Base-by-base conservation (phyloP, 73 alveolate species). In the Diophrys appendiculata region DNA sequence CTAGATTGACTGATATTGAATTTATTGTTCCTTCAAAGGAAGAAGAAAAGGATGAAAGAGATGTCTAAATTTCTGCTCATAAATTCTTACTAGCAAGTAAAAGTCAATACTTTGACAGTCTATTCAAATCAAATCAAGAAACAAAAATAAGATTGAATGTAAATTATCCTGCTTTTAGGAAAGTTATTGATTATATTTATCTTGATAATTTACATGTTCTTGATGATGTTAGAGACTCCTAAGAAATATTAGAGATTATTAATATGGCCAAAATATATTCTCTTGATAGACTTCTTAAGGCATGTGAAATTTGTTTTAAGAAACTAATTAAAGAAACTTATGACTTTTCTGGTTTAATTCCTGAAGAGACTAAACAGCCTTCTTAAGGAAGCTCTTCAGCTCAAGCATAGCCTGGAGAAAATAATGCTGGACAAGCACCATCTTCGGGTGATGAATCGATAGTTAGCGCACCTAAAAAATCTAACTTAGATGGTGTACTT, bases 141-240 rank as follows among this genome's bases (percentile, higher is more conserved):
- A 5, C 60, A 43, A 18, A 11, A 18, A 43, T 43, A 11, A 43
- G n/a, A 43, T 18, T 43, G 5, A 43, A 43, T 11, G 60, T 43
- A 43, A 43, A 43, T 18, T 43, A 43, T 43, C 18, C 74, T 68
- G 91, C 90, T 1, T 84, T 89, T 68, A 77, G 78, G 74, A 76
- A 68, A 70, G 69, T 89, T 25, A 32, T 89, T 25, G 96, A 89
- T 64, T 89, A 86, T 60, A 77, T 89, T 25, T 89, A 89, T 68
- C 64, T 89, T 5, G 96, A 89, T 29, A 85, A 89, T 68, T 29
- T 89, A 67, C 80, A 71, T 65, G 78, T 80, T 0, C 69, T 86
- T 0, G 88, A 78, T 31, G 74, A 55, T 25, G 80, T 82, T 2
- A 80, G 77, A 2, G 86, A 70, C 2, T 73, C 88, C 23, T 26